These are phyloP conservation scores for Fusarium sp. DNA, from an alignment of 2,329 filamentous ascomycete species.

Conservation along the genomic window DNA sequence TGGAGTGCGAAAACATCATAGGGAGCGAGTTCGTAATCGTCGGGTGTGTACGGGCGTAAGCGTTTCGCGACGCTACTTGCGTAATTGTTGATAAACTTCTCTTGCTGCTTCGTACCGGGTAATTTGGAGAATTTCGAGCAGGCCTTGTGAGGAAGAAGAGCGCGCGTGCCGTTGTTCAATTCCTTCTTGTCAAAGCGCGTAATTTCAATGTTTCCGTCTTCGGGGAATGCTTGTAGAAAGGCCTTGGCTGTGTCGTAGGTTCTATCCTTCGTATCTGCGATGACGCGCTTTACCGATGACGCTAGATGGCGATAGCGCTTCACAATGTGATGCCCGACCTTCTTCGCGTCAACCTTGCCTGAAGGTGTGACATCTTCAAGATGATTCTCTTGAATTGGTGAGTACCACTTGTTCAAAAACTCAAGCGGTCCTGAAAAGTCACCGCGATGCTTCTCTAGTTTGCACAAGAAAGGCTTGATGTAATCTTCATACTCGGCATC, in stretches of 20 bases:
- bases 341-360: conserved; percentile 33
- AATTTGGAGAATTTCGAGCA: conserved; percentile 38
- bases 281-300: conserved; percentile 36
- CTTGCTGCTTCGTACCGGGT: conserved; percentile 31
- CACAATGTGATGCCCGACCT: conserved; percentile 31
- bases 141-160: conserved; percentile 42
- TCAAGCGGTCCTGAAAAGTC: conserved; percentile 34
- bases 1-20: conserved; percentile 41
- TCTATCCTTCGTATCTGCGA: conserved; percentile 39
- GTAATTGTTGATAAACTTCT: conserved; percentile 35
- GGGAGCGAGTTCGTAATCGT: conserved; percentile 31
- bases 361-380: conserved; percentile 42
- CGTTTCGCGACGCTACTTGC: conserved; percentile 29
- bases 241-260: conserved; percentile 41
- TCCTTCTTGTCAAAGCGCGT: conserved; percentile 35
- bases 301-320: conserved; percentile 39
- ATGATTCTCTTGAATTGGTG: conserved; percentile 37
- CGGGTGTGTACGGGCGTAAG: conserved; percentile 32
- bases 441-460: conserved; percentile 38
- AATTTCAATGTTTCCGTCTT: conserved; percentile 29
- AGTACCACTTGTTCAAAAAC: conserved; percentile 39
- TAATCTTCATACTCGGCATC: conserved; percentile 43
- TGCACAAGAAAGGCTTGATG: conserved; percentile 38
- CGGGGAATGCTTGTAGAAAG: conserved; percentile 28
- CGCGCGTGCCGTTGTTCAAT: conserved; percentile 38